phyloP scores from a whole-genome alignment of 257 asterid genomes.

The Dorcoceras hygrometricum region DNA sequence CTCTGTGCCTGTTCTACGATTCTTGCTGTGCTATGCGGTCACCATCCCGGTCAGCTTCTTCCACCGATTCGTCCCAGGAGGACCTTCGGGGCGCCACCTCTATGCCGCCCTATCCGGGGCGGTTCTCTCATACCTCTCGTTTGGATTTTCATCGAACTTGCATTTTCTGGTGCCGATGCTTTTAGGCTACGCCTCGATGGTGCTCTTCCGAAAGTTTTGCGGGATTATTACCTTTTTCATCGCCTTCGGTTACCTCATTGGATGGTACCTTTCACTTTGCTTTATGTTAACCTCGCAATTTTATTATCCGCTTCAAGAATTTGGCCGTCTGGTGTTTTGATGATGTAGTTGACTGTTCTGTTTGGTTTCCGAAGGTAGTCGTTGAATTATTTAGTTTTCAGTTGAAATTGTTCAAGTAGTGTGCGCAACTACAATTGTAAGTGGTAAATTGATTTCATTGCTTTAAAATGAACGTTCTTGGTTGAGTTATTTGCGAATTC shows the following conservation, averaged over 20 bases:
- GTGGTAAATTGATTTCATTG: background rate
- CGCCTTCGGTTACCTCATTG: constrained; percentile 92
- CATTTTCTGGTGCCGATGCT: constrained; percentile 88
- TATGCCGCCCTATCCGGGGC: constrained; percentile 85
- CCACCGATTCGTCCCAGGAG: constrained; percentile 81
- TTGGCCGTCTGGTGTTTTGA: constrained; percentile 2
- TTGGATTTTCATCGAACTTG: constrained; percentile 89
- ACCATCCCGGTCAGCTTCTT: constrained; percentile 87
- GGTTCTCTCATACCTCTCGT: constrained; percentile 63
- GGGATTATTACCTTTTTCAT: constrained; percentile 70
- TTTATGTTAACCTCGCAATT: background rate
- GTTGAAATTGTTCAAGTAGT: background rate
- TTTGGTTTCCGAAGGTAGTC: background rate
- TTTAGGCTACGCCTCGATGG: constrained; percentile 82
- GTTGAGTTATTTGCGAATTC: background rate
- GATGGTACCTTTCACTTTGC: constrained; percentile 53
- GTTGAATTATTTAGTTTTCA: background rate
- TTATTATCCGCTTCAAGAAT: constrained; percentile 11
- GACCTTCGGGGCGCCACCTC: constrained; percentile 65
- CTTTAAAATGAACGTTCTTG: background rate
- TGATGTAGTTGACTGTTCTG: background rate
- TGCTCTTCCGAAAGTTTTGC: constrained; percentile 53
- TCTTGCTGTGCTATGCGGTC: constrained; percentile 70
- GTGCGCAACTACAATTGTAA: background rate
- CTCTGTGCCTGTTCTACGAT: constrained; percentile 88